Base-by-base conservation (phyloP, 139 green algal species). In the Helicosporidium sp. region DNA sequence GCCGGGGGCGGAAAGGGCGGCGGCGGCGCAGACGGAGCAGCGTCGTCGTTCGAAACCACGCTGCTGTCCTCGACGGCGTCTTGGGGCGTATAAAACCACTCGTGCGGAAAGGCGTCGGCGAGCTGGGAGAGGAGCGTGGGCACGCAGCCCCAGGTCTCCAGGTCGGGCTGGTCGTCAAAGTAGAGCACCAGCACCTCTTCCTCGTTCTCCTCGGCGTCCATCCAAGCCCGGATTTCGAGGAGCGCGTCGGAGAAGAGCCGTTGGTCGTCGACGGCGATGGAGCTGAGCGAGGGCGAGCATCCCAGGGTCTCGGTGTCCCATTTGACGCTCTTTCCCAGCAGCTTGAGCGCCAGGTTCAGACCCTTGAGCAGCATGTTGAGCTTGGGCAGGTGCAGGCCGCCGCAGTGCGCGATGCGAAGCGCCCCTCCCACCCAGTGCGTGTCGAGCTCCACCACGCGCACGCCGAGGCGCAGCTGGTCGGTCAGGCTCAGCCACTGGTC, bases 221-320 rank as follows among this genome's bases (percentile, higher is more conserved):
- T 64, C 74, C 74, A 83, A 12, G 26, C 49, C 6, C n/a, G 19
- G 26, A 83, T 42, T 48, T 83, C 74, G 28, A 31, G 19, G 50
- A 83, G 28, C 2, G 68, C 68, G 18, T 64, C 54, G 4, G 54
- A 48, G 15, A 78, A 43, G 17, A 46, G 55, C 41, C 77, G 57
- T 62, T 86, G 74, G 29, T 76, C 67, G 6, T 33, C n/a, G 5
- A 64, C 43, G 6, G 68, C 65, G 23, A 87, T 80, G 20, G 65
- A 79, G 8, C 55, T 73, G 22, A 83, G 53, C 29, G 53, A 72
- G 36, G 77, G 77, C 25, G 59, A 40, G 43, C 77, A 87, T 12
- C 77, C 77, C n/a, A 86, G 43, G 7, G 73, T 82, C 52, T 84
- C 77, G 15, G 68, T 69, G 67, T 87, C 77, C 77, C 77, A 84